Evolutionary conservation across 225 moss, liverwort and hornwort species (phyloP).

Genomic region (Sphagnum tenellum): DNA sequence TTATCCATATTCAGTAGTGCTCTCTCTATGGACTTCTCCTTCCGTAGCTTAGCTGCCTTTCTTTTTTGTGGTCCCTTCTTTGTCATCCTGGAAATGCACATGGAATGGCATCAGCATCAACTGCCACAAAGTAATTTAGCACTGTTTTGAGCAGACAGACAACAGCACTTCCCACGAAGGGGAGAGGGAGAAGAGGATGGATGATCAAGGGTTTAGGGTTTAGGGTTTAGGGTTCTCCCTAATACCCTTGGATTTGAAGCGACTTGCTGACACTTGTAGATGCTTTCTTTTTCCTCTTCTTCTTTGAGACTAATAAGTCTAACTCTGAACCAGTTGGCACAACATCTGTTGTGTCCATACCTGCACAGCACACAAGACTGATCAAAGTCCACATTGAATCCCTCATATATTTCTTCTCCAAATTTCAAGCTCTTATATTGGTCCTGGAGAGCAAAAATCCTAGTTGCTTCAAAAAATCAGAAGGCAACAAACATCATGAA

Average conservation of each 20-base stretch:
- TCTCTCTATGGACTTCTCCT: constrained; percentile 79
- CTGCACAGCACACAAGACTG: constrained; percentile 10
- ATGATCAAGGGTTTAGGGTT: neutral
- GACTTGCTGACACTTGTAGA: constrained; percentile 10
- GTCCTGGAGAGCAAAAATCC: no score
- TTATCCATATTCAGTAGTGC: constrained; percentile 70
- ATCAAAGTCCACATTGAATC: no score
- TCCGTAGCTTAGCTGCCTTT: constrained; percentile 59
- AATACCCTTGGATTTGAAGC: constrained; percentile 37
- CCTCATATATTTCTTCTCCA: no score
- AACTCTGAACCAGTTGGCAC: constrained; percentile 46
- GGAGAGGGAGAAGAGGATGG: neutral
- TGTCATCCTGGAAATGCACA: constrained; percentile 11
- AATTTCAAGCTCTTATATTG: no score
- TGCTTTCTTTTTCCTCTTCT: constrained; percentile 30
- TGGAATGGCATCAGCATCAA: no score
- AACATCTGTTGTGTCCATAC: constrained; percentile 62
- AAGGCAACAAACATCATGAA: no score
- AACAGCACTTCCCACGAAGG: no score
- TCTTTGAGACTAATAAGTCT: constrained; percentile 31
- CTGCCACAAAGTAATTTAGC: no score
- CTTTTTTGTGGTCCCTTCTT: constrained; percentile 64
- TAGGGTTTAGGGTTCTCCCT: no score
- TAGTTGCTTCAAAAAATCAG: no score
- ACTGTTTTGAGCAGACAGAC: neutral